Conservation (phyloP, 805 yeast species). For the Babjeviella inositovora region DNA sequence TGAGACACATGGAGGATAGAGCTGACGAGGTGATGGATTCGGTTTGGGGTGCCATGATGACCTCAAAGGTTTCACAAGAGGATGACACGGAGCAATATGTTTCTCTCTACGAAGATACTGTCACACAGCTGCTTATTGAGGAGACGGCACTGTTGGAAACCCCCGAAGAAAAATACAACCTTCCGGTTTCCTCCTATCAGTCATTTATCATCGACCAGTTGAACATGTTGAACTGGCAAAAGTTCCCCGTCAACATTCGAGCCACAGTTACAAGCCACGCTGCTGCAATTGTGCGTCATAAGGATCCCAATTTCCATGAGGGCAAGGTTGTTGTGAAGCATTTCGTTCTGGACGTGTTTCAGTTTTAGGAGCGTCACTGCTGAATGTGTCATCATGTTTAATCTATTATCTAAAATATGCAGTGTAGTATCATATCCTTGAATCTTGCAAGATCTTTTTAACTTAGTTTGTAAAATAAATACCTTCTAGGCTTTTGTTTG, state of each 20-base stretch:
- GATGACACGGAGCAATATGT: slow-evolving; percentile 1
- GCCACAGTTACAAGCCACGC: slow-evolving; percentile 61
- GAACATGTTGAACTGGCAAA: slow-evolving; percentile 49
- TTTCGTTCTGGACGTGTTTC: slow-evolving; percentile 32
- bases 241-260: slow-evolving; percentile 55
- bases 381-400: too few species aligned
- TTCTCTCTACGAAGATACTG: not conserved
- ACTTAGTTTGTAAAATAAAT: too few species aligned
- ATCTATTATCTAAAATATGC: too few species aligned
- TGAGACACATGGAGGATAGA: slow-evolving; percentile 36
- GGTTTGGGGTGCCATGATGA: slow-evolving; percentile 41
- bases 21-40: slow-evolving; percentile 53
- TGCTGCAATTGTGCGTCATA: slow-evolving; percentile 60
- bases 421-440: too few species aligned
- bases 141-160: too few species aligned
- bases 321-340: slow-evolving; percentile 57
- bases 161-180: too few species aligned
- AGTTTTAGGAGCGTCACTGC: too few species aligned
- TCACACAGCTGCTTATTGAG: not conserved
- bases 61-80: slow-evolving; percentile 12
- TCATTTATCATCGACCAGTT: slow-evolving; percentile 42
- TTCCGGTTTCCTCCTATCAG: too few species aligned
- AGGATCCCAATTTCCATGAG: slow-evolving; percentile 39
- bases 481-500: too few species aligned
- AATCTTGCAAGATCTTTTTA: too few species aligned